A percentile compares a stretch with the other conserved stretches of the same genome.
Conservation (phyloP, 1,284 basidiomycete genomes). For the Trichosporon ovoides region DNA sequence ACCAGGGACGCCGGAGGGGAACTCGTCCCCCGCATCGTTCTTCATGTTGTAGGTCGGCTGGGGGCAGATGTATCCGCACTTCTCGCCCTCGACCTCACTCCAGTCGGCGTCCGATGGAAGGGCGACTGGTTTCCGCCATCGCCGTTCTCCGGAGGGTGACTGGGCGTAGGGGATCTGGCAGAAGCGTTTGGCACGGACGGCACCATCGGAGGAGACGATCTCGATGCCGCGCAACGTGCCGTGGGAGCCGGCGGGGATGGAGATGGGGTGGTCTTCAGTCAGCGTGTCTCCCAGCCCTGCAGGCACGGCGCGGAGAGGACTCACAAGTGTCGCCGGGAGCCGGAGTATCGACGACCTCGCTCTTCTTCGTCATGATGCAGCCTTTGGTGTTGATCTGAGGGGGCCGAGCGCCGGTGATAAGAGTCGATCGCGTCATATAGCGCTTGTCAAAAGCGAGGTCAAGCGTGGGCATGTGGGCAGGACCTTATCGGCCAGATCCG, state of each 20-base stretch:
- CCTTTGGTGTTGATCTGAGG: too few species aligned
- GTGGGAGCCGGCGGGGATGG: constrained; percentile 22
- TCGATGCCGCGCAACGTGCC: constrained; percentile 21
- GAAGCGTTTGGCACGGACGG: constrained; percentile 23
- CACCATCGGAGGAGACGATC: constrained; percentile 17
- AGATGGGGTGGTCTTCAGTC: constrained; percentile 19
- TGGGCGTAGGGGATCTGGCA: constrained; percentile 22
- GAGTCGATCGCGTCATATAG: too few species aligned
- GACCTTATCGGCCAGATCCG: too few species aligned
- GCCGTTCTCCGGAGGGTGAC: constrained; percentile 19
- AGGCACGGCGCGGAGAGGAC: background rate
- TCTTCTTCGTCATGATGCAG: background rate
- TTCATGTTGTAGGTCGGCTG: constrained; percentile 25
- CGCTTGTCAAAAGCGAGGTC: too few species aligned
- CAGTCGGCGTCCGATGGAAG: constrained; percentile 18
- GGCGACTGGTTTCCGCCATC: constrained; percentile 22
- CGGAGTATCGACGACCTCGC: background rate
- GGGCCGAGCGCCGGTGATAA: too few species aligned
- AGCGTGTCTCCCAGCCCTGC: background rate
- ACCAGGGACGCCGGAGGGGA: constrained; percentile 8
- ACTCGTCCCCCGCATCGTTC: constrained; percentile 16
- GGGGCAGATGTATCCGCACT: constrained; percentile 20
- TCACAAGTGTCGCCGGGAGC: constrained; percentile 11
- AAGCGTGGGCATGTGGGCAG: too few species aligned
- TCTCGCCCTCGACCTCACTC: constrained; percentile 15